Percentiles rank a stretch among this genome's conserved stretches.
phyloP scores from a whole-genome alignment of 805 yeast species.

The Vanderwaltozyma yarrowii region DNA sequence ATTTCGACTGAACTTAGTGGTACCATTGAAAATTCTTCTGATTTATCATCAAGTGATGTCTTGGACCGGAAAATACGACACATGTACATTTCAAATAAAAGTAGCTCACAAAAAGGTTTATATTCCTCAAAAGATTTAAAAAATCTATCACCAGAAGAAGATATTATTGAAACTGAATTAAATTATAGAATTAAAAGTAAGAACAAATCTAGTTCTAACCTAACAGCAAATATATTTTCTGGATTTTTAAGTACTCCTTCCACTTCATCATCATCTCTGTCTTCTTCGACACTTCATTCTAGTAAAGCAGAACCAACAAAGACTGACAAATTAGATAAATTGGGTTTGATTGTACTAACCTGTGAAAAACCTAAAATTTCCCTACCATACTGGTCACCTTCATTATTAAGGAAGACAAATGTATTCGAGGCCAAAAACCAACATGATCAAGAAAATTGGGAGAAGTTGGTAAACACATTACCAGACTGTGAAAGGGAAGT shows the following conservation, averaged over 20 bases:
- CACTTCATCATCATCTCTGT: slow-evolving; percentile 3
- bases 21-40: slow-evolving; percentile 13
- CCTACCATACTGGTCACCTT: slow-evolving; percentile 31
- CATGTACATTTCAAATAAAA: slow-evolving; percentile 9
- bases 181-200: slow-evolving; percentile 20
- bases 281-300: not conserved
- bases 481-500: slow-evolving; percentile 22
- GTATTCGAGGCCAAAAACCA: slow-evolving; percentile 25
- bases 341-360: slow-evolving; percentile 26
- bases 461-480: slow-evolving; percentile 17
- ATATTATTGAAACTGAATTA: slow-evolving; percentile 21
- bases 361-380: slow-evolving; percentile 27
- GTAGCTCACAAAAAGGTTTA: not conserved
- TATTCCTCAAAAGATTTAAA: slow-evolving; percentile 9
- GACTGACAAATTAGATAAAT: slow-evolving; percentile 4
- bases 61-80: slow-evolving; percentile 23
- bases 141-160: slow-evolving; percentile 4
- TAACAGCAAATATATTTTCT: slow-evolving; percentile 18
- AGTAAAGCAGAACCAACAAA: not conserved
- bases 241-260: slow-evolving; percentile 13
- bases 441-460: slow-evolving; percentile 30
- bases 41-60: slow-evolving; percentile 18
- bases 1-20: slow-evolving; percentile 23
- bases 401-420: slow-evolving; percentile 30
- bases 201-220: slow-evolving; percentile 10